Evolutionary conservation across 1,284 basidiomycete species (phyloP).

Genomic region (Ceratobasidium sp.): DNA sequence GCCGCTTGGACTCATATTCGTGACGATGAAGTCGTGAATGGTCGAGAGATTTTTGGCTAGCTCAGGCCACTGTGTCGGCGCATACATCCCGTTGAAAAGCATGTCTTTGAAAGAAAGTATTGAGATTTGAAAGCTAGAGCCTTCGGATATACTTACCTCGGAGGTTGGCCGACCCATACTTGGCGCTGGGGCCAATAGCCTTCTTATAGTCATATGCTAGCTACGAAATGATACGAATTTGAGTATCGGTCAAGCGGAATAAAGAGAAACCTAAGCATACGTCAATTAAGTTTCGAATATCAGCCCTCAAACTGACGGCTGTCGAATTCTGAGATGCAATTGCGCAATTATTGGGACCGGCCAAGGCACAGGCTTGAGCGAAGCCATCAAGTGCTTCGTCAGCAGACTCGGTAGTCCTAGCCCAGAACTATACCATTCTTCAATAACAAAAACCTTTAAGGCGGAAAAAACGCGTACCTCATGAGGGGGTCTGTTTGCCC

Average conservation of each 20-base stretch:
- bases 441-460: neutral
- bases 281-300: neutral
- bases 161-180: neutral
- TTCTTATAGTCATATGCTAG: slow-evolving; percentile 16
- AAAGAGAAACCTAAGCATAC: neutral
- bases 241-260: too few species aligned
- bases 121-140: neutral
- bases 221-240: neutral
- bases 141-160: slow-evolving; percentile 11
- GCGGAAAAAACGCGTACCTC: neutral
- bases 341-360: slow-evolving; percentile 31
- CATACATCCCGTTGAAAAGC: slow-evolving; percentile 30
- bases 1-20: neutral
- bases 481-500: neutral
- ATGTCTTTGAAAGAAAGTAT: slow-evolving; percentile 15
- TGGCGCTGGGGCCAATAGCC: neutral
- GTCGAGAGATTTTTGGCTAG: slow-evolving; percentile 10
- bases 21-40: neutral
- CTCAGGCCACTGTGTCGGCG: slow-evolving; percentile 24
- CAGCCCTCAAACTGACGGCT: neutral
- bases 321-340: slow-evolving; percentile 16
- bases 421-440: neutral
- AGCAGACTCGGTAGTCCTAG: neutral
- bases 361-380: slow-evolving; percentile 14
- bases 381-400: slow-evolving; percentile 35